Evolutionary conservation across 345 rosid genomes (phyloP).

Genomic region (Sonneratia alba): DNA sequence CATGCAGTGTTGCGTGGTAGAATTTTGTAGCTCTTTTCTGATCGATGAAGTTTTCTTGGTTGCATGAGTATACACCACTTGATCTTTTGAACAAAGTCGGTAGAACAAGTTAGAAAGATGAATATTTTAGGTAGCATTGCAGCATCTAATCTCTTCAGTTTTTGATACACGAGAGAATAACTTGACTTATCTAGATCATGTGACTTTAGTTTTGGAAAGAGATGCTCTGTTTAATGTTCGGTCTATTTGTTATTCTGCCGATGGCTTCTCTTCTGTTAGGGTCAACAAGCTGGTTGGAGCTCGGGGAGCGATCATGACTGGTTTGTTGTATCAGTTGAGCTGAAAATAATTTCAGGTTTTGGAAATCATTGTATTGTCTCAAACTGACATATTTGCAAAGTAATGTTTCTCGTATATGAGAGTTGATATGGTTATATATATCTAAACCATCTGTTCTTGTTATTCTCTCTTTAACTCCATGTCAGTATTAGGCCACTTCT

Average conservation of each 20-base stretch:
- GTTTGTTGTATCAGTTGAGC: not conserved
- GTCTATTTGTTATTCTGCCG: not conserved
- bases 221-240: not conserved
- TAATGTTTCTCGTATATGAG: not conserved
- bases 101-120: too few relatives aligned
- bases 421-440: not conserved
- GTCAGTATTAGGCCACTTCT: not conserved
- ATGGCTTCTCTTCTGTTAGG: not conserved
- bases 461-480: not conserved
- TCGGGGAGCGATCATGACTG: not conserved
- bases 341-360: not conserved
- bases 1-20: not conserved
- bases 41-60: not conserved
- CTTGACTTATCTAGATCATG: too few relatives aligned
- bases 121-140: not conserved
- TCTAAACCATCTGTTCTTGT: not conserved
- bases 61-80: not conserved
- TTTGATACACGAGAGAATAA: too few relatives aligned
- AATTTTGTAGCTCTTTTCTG: not conserved
- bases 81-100: too few relatives aligned
- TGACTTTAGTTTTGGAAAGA: too few relatives aligned
- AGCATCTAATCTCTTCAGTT: not conserved
- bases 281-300: not conserved
- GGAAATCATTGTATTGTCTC: not conserved
- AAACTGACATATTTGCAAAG: not conserved